A percentile compares a stretch with the other conserved stretches of the same genome.
Conservation (phyloP, 2,329 filamentous ascomycete genomes). For the Penicillium sp. region DNA sequence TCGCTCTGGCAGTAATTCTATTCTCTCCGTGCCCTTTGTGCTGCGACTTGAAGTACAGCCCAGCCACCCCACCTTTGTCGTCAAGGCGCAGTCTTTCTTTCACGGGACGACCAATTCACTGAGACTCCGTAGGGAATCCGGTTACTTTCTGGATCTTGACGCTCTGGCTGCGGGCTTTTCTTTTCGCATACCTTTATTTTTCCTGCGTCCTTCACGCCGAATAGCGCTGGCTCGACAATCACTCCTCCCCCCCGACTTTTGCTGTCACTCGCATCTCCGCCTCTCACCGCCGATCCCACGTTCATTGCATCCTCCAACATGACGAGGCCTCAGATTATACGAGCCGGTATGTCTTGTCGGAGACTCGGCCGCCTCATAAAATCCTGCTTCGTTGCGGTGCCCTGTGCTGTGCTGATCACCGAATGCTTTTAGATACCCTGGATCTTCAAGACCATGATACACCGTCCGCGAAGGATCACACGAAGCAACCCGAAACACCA, state of each 20-base stretch:
- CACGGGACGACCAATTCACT: slow-evolving; percentile 13
- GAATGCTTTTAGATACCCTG: slow-evolving; percentile 74
- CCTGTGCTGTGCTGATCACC: slow-evolving; percentile 14
- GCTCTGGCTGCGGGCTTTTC: not conserved
- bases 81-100: slow-evolving; percentile 31
- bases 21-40: slow-evolving; percentile 26
- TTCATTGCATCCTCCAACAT: slow-evolving; percentile 32
- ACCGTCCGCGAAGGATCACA: slow-evolving; percentile 84
- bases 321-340: slow-evolving; percentile 50
- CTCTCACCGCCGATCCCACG: slow-evolving; percentile 18
- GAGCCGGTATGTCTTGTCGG: slow-evolving; percentile 45
- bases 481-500: slow-evolving; percentile 58
- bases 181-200: slow-evolving; percentile 11
- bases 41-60: slow-evolving; percentile 25
- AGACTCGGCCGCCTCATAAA: not conserved
- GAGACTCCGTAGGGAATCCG: slow-evolving; percentile 8
- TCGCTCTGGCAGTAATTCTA: slow-evolving; percentile 37
- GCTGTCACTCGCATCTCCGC: slow-evolving; percentile 12
- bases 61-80: slow-evolving; percentile 22
- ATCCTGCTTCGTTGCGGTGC: not conserved
- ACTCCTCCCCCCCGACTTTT: slow-evolving; percentile 22
- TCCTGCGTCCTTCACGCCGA: slow-evolving; percentile 1
- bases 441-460: slow-evolving; percentile 85
- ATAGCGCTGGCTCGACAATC: slow-evolving; percentile 24
- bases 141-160: slow-evolving; percentile 2